Evolutionary conservation across 2,329 filamentous ascomycete species (phyloP).

Genomic region (Pyrenochaeta sp.): DNA sequence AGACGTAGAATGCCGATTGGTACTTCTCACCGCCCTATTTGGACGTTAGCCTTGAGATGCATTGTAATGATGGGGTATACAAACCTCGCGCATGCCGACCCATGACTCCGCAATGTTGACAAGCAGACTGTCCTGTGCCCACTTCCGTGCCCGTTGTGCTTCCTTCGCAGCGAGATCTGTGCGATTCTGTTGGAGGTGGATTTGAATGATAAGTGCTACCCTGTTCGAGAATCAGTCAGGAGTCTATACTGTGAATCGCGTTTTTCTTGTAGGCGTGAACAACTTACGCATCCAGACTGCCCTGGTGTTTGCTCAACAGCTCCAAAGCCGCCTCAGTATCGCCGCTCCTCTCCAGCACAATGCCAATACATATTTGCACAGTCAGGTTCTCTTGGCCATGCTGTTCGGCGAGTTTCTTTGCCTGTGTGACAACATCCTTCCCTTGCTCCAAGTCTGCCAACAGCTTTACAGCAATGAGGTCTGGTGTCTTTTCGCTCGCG

Average conservation of each 20-base stretch:
- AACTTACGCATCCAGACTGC: constrained; percentile 78
- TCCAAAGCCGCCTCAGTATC: constrained; percentile 86
- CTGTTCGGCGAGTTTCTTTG: constrained; percentile 72
- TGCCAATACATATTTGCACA: constrained; percentile 84
- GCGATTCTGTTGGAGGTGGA: constrained; percentile 90
- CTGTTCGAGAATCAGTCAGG: constrained; percentile 51
- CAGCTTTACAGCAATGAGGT: constrained; percentile 77
- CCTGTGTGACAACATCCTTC: constrained; percentile 59
- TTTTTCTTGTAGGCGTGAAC: constrained; percentile 9
- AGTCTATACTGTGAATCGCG: neutral
- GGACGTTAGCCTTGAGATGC: constrained; percentile 28
- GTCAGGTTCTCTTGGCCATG: constrained; percentile 73
- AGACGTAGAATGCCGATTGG: constrained; percentile 96
- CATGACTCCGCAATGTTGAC: constrained; percentile 96
- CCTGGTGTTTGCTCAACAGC: constrained; percentile 82
- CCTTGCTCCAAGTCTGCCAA: constrained; percentile 69
- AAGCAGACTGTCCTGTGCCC: constrained; percentile 92
- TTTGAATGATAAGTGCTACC: constrained; percentile 88
- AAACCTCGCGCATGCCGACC: constrained; percentile 86
- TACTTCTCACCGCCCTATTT: constrained; percentile 89
- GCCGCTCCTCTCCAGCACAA: constrained; percentile 78
- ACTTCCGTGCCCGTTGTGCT: constrained; percentile 82
- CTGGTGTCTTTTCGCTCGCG: constrained; percentile 69
- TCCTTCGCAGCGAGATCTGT: constrained; percentile 91
- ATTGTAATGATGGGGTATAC: constrained; percentile 31